These are phyloP conservation scores for Incumbomyces delicatus DNA, from an alignment of 2,329 filamentous ascomycete species.

Conservation along the genomic window DNA sequence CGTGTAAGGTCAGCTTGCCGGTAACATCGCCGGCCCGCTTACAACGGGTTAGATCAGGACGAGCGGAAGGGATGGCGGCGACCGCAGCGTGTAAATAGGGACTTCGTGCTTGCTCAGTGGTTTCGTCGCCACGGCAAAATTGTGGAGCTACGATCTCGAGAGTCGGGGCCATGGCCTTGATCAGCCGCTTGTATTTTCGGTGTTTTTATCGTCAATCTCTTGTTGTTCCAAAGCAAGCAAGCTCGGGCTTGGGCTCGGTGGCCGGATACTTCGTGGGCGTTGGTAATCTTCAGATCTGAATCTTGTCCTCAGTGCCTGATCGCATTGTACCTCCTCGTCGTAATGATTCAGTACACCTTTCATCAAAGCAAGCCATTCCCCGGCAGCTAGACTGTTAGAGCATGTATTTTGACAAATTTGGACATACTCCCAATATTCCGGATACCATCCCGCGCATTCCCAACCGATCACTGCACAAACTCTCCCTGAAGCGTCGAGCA, in stretches of 20 bases:
- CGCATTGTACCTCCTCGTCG: slow-evolving; percentile 17
- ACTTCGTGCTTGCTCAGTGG: too few species aligned
- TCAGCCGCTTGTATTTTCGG: slow-evolving; percentile 18
- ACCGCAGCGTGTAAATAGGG: too few species aligned
- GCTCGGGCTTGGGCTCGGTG: slow-evolving; percentile 16
- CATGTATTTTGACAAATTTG: slow-evolving; percentile 20
- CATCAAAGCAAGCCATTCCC: slow-evolving; percentile 19
- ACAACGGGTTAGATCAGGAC: too few species aligned
- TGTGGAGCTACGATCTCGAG: too few species aligned
- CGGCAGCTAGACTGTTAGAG: slow-evolving; percentile 10
- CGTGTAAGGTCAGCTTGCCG: too few species aligned
- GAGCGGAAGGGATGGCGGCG: too few species aligned
- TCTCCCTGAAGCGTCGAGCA: slow-evolving; percentile 20
- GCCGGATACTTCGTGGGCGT: slow-evolving; percentile 15
- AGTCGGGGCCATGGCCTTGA: too few species aligned
- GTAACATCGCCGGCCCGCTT: too few species aligned
- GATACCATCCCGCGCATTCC: slow-evolving; percentile 25
- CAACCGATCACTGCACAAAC: slow-evolving; percentile 24
- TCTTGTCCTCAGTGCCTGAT: slow-evolving; percentile 14
- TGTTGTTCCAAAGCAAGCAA: slow-evolving; percentile 12
- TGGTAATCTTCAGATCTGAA: slow-evolving; percentile 18
- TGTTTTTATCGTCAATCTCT: slow-evolving; percentile 20
- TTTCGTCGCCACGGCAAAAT: too few species aligned
- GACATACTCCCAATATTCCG: slow-evolving; percentile 25
- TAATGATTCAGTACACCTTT: slow-evolving; percentile 15